Evolutionary conservation across 2,329 filamentous ascomycete species (phyloP).

Genomic region (Sordariomycetes sp.): DNA sequence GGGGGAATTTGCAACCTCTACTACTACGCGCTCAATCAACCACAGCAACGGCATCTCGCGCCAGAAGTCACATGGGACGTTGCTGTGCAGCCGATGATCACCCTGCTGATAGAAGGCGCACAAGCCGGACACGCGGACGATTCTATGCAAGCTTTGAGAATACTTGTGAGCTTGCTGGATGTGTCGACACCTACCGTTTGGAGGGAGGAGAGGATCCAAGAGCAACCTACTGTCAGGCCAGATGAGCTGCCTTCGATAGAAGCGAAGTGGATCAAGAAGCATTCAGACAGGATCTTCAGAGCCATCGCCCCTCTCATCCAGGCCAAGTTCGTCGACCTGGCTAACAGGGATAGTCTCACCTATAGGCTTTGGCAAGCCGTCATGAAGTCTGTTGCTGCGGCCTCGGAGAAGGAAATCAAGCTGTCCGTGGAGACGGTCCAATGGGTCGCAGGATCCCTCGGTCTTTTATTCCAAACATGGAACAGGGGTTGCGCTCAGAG

Average conservation of each 20-base stretch:
- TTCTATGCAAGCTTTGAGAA: conserved; percentile 50
- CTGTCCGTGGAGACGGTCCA: conserved; percentile 74
- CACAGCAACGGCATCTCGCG: conserved; percentile 30
- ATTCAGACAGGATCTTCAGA: conserved; percentile 54
- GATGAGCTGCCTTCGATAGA: conserved; percentile 81
- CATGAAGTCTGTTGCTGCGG: conserved; percentile 53
- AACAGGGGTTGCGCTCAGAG: conserved; percentile 20
- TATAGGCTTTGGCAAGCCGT: conserved; percentile 52
- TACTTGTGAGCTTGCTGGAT: conserved; percentile 65
- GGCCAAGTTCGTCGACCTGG: conserved; percentile 52
- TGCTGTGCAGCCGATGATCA: conserved; percentile 58
- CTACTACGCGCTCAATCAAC: conserved; percentile 67
- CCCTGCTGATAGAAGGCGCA: conserved; percentile 34
- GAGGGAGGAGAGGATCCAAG: conserved; percentile 63
- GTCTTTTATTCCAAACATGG: conserved; percentile 64
- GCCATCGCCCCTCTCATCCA: conserved; percentile 52
- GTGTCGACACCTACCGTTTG: conserved; percentile 52
- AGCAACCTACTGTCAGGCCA: conserved; percentile 46
- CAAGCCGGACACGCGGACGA: conserved; percentile 36
- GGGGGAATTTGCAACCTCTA: conserved; percentile 71
- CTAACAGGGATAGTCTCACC: conserved; percentile 43
- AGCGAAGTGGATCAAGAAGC: conserved; percentile 76
- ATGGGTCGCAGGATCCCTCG: conserved; percentile 65
- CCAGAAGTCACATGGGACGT: conserved; percentile 71
- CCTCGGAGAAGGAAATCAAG: conserved; percentile 80